Percentiles rank a stretch among this genome's conserved stretches.
phyloP scores from a whole-genome alignment of 768 basidiomycete genomes.

The Clathrus columnatus region DNA sequence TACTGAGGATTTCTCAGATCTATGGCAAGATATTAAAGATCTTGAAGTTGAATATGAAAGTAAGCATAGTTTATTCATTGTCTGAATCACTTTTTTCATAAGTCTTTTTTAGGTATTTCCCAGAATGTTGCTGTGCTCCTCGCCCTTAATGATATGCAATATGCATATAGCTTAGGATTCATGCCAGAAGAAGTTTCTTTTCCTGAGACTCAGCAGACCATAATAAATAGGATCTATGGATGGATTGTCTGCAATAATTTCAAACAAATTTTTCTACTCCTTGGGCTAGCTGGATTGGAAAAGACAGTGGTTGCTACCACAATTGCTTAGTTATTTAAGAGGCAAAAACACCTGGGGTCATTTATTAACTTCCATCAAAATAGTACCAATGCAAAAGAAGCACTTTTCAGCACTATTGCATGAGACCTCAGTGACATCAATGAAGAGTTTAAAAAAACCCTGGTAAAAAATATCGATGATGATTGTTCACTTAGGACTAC shows the following conservation, averaged over 20 bases:
- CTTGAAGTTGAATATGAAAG: too few species aligned
- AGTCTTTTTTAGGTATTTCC: too few species aligned
- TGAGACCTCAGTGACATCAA: slow-evolving; percentile 4
- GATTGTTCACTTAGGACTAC: background rate
- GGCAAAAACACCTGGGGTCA: background rate
- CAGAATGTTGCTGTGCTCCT: too few species aligned
- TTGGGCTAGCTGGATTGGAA: slow-evolving; percentile 13
- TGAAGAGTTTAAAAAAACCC: background rate
- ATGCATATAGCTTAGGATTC: background rate
- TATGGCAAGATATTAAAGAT: too few species aligned
- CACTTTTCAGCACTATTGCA: slow-evolving; percentile 13
- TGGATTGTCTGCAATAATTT: background rate
- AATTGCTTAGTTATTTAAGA: slow-evolving; percentile 1
- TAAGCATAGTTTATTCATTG: too few species aligned
- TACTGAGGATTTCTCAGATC: too few species aligned
- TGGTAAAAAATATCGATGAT: background rate
- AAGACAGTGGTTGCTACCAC: slow-evolving; percentile 16
- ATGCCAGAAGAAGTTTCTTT: background rate
- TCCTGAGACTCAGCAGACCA: slow-evolving; percentile 1
- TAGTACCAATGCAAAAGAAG: background rate
- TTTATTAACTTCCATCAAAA: background rate
- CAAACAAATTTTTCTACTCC: slow-evolving; percentile 7
- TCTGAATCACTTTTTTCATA: too few species aligned
- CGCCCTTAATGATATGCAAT: background rate
- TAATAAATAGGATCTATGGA: slow-evolving; percentile 4